Percentiles rank a stretch among this genome's conserved stretches.
These are phyloP conservation scores for Lasiosphaeria ovina DNA, from an alignment of 495 filamentous ascomycete genomes.

Conservation along the genomic window DNA sequence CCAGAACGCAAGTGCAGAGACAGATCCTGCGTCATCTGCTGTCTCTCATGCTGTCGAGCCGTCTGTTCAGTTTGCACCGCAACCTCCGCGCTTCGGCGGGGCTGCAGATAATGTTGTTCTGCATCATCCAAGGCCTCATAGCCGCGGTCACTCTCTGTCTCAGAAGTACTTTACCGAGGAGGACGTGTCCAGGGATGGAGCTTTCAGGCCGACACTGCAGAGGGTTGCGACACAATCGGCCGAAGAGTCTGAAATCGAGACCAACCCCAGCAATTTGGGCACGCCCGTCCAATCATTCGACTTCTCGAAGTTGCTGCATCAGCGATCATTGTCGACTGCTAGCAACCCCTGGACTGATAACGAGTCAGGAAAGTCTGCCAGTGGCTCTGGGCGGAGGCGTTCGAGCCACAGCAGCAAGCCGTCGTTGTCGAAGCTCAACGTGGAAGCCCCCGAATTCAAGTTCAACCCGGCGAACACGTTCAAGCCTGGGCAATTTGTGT, in stretches of 20 bases:
- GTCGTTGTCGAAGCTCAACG: conserved; percentile 78
- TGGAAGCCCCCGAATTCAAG: conserved; percentile 82
- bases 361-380: conserved; percentile 36
- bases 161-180: conserved; percentile 52
- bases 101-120: conserved; percentile 49
- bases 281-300: conserved; percentile 53
- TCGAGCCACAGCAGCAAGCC: conserved; percentile 59
- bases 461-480: conserved; percentile 67
- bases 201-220: conserved; percentile 30
- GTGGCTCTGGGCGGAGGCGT: conserved; percentile 25
- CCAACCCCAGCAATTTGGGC: conserved; percentile 71
- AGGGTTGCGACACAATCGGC: conserved; percentile 33
- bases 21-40: conserved; percentile 21
- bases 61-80: conserved; percentile 44
- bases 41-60: conserved; percentile 36
- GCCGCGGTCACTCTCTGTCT: conserved; percentile 55
- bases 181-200: conserved; percentile 38
- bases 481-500: conserved; percentile 55
- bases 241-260: conserved; percentile 68
- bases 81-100: conserved; percentile 39
- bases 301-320: conserved; percentile 37
- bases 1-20: conserved; percentile 37
- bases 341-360: conserved; percentile 54
- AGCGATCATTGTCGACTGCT: conserved; percentile 40
- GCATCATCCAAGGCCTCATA: conserved; percentile 62